Percentiles rank a stretch among this genome's conserved stretches.
Evolutionary conservation across 257 asterid genomes (phyloP).

Genomic region (Primulina huaijiensis): DNA sequence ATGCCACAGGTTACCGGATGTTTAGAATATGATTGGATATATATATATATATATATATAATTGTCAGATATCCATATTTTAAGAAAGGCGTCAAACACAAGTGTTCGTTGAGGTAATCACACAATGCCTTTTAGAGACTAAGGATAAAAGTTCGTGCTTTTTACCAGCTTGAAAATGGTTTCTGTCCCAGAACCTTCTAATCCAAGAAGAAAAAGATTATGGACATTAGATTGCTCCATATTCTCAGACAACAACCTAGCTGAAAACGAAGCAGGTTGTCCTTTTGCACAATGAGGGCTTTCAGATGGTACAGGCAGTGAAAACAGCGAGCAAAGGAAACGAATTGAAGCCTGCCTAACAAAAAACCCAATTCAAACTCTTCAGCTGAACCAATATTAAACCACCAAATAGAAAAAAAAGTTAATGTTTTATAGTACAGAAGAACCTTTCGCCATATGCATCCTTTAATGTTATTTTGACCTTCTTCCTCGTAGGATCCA

Average conservation of each 20-base stretch:
- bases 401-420: constrained; percentile 4
- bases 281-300: constrained; percentile 32
- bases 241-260: constrained; percentile 36
- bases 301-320: constrained; percentile 65
- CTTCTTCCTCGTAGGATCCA: constrained; percentile 87
- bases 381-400: constrained; percentile 23
- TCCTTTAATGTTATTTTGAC: constrained; percentile 76
- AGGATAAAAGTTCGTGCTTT: background rate
- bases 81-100: background rate
- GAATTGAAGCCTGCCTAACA: constrained; percentile 69
- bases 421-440: constrained; percentile 25
- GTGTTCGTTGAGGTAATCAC: background rate
- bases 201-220: constrained; percentile 66
- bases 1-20: background rate
- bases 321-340: constrained; percentile 59
- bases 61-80: background rate
- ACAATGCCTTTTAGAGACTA: background rate
- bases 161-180: constrained; percentile 76
- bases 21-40: background rate
- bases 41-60: too few species aligned
- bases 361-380: constrained; percentile 41
- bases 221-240: constrained; percentile 43
- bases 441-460: constrained; percentile 81
- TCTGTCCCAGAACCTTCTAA: constrained; percentile 64
- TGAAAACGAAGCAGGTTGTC: constrained; percentile 32